A percentile compares a stretch with the other conserved stretches of the same genome.
These are phyloP conservation scores for Coniochaeta sp. DNA, from an alignment of 2,329 filamentous ascomycete species.

Conservation along the genomic window DNA sequence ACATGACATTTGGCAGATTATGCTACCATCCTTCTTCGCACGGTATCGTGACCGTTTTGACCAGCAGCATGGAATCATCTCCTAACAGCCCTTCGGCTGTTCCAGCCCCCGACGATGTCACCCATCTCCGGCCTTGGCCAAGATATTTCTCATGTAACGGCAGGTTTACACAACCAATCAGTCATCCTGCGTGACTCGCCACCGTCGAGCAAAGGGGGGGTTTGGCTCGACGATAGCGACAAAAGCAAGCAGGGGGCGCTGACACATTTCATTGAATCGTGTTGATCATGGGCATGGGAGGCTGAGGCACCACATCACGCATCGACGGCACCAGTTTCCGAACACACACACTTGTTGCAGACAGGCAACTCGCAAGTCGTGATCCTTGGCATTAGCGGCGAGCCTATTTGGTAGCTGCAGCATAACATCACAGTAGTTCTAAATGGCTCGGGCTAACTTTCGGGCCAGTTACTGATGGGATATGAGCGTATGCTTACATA, in stretches of 20 bases:
- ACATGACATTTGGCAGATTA: no score
- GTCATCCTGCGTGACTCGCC: not conserved
- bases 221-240: not conserved
- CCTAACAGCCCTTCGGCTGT: no score
- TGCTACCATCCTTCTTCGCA: no score
- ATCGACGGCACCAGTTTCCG: not conserved
- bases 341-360: not conserved
- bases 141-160: not conserved
- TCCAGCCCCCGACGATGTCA: no score
- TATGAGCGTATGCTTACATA: not conserved
- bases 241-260: not conserved
- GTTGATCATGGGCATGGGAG: no score
- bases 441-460: no score
- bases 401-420: no score
- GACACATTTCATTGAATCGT: not conserved
- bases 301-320: not conserved
- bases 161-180: not conserved
- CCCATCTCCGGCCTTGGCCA: not conserved
- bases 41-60: no score
- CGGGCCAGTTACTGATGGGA: not conserved
- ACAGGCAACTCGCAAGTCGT: no score
- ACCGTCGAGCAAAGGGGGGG: not conserved
- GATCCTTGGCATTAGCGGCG: not conserved
- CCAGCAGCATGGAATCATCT: no score
- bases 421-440: no score